Conservation (phyloP, 164 flowering plant genomes). For the Chimonanthus salicifolius region DNA sequence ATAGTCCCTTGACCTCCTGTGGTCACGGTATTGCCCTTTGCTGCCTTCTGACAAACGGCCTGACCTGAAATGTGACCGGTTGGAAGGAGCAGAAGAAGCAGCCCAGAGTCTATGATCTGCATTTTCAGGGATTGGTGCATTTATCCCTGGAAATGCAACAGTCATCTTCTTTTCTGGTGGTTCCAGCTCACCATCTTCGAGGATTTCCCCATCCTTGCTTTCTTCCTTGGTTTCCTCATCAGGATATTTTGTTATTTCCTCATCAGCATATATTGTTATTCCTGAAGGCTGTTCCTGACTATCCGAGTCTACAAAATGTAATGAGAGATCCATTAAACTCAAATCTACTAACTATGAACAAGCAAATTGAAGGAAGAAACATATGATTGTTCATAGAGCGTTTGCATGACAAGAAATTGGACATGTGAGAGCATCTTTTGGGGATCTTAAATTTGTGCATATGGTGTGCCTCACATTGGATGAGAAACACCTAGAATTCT, state of each 20-base stretch:
- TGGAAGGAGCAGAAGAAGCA: conserved; percentile 25
- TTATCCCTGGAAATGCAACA: conserved; percentile 83
- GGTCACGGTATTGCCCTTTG: conserved; percentile 36
- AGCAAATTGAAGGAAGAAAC: not conserved
- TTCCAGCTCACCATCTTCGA: conserved; percentile 29
- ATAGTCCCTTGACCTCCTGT: conserved; percentile 37
- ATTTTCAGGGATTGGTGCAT: conserved; percentile 87
- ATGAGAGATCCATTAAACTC: not conserved
- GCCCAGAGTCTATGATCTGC: conserved; percentile 74
- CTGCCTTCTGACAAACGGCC: conserved; percentile 32
- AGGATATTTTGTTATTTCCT: conserved; percentile 14
- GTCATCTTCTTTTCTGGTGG: conserved; percentile 49
- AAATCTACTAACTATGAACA: not conserved
- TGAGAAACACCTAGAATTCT: not conserved
- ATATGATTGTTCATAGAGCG: too few species aligned
- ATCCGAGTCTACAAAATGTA: conserved; percentile 33
- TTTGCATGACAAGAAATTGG: too few species aligned
- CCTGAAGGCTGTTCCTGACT: conserved; percentile 75
- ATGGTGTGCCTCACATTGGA: not conserved
- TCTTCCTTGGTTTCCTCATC: conserved; percentile 49
- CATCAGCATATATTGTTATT: conserved; percentile 69
- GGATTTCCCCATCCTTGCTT: conserved; percentile 75
- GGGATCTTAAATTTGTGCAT: not conserved
- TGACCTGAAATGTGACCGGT: conserved; percentile 26
- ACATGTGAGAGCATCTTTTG: not conserved